These are phyloP conservation scores for Haplographium delicatum DNA, from an alignment of 495 filamentous ascomycete genomes.

Conservation along the genomic window DNA sequence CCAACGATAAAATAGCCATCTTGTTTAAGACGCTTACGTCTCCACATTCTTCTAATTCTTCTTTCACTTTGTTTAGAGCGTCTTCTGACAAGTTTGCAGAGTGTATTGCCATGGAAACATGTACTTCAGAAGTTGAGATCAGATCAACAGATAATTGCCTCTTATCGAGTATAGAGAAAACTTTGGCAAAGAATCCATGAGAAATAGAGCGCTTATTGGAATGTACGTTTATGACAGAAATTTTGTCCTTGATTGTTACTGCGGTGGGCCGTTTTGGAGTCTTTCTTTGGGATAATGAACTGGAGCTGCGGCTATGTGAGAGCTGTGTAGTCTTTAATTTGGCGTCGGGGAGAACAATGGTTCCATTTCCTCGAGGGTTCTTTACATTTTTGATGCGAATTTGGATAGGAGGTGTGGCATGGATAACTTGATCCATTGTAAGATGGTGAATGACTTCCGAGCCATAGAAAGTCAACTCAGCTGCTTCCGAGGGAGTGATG, in stretches of 20 bases:
- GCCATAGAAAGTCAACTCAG: conserved; percentile 88
- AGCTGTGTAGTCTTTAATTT: conserved; percentile 35
- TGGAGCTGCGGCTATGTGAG: conserved; percentile 25
- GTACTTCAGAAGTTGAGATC: conserved; percentile 90
- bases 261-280: conserved; percentile 76
- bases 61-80: conserved; percentile 60
- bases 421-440: conserved; percentile 98
- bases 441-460: conserved; percentile 96
- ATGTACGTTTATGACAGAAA: conserved; percentile 90
- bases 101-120: conserved; percentile 93
- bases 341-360: conserved; percentile 67
- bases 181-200: conserved; percentile 86
- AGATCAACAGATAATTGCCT: conserved; percentile 81
- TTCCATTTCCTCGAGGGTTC: conserved; percentile 83
- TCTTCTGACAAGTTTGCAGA: conserved; percentile 60
- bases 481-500: conserved; percentile 83
- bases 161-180: conserved; percentile 80
- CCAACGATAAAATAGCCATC: conserved; percentile 89
- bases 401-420: conserved; percentile 72
- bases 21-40: conserved; percentile 76
- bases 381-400: conserved; percentile 99
- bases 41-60: conserved; percentile 70
- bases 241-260: conserved; percentile 91
- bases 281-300: conserved; percentile 37
- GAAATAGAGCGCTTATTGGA: conserved; percentile 84